These are phyloP conservation scores for Eimeria maxima DNA, from an alignment of 169 alveolate genomes.

Conservation along the genomic window DNA sequence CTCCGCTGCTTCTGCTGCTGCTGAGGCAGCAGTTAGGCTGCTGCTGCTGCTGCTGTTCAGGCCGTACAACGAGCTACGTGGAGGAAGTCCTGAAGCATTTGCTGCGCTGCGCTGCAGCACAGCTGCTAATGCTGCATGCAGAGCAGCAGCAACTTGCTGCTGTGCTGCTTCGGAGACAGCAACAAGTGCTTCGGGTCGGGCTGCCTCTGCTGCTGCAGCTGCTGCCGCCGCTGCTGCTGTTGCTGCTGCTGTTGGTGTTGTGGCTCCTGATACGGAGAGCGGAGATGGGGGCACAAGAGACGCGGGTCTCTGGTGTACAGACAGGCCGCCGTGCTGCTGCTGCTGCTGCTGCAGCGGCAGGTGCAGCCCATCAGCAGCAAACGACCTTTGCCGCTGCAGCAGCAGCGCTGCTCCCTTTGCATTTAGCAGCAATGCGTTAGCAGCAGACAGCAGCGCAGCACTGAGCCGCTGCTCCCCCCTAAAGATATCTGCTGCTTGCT, in stretches of 20 bases:
- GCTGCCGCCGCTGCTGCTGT: constrained; percentile 32
- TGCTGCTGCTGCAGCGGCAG: constrained; percentile 27
- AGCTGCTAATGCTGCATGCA: constrained; percentile 27
- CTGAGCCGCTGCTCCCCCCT: background rate
- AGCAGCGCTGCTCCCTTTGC: constrained; percentile 55
- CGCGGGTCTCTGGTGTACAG: constrained; percentile 11
- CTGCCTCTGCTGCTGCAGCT: constrained; percentile 64
- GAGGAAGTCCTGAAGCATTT: background rate
- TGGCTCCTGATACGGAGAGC: constrained; percentile 6
- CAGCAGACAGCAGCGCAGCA: constrained; percentile 65
- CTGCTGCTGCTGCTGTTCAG: constrained; percentile 34
- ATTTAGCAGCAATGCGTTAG: constrained; percentile 53
- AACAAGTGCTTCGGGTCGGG: background rate
- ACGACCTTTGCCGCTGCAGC: constrained; percentile 51
- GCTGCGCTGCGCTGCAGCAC: constrained; percentile 71
- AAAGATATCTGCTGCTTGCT: background rate
- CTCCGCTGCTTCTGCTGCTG: constrained; percentile 5
- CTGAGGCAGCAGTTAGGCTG: background rate
- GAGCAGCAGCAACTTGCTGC: constrained; percentile 52
- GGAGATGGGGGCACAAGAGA: constrained; percentile 34
- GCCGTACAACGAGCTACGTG: background rate
- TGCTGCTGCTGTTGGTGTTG: constrained; percentile 50
- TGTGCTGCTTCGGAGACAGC: constrained; percentile 45
- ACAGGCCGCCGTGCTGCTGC: constrained; percentile 36
- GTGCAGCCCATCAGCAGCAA: constrained; percentile 21